Evolutionary conservation across 306 rosid genomes (phyloP), one percentile per base, ranked within the genome.

Genomic region (Acacia acuminata): DNA sequence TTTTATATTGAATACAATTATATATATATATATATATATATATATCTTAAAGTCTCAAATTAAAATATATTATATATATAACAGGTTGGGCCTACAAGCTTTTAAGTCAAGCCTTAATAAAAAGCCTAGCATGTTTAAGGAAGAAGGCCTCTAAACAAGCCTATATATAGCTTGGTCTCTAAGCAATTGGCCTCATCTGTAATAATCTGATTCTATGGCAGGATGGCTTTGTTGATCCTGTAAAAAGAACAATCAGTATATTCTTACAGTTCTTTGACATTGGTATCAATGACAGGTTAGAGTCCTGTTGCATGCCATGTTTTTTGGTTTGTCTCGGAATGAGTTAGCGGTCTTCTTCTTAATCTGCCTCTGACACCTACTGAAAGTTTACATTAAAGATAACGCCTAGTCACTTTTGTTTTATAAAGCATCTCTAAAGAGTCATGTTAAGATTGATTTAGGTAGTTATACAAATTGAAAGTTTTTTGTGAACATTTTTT

Each of bases 151-250:
- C 32, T 30, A 30, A 30, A 30, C 27, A 27, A 27, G 27, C 27
- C 27, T 27, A 27, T n/a, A n/a, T n/a, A n/a, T 27, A 27, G 27
- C 27, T 27, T 27, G 32, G 2, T 2, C 32, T 30, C 32, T 30
- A 30, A 30, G 2, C 24, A 15, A 34, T 64, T 58, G 48, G 40
- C 44, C n/a, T 70, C 42, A 27, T 69, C 38, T 79, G 17, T 77
- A 60, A 79, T 84, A 53, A 70, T 83, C 9, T 73, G 42, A 65
- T 87, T 71, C 45, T 79, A 34, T 82, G 80, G 82, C 90, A 95
- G 99, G 97, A 94, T 88, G 99, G 99, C 83, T 91, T 94, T 51
- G 97, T 96, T 77, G 99, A 96, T 82, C 99, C 98, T 30, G 99
- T 96, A 81, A 94, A 97, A 91, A 27, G 27, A 27, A 89, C 89